These are phyloP conservation scores for Plasmopara muralis DNA, from an alignment of 352 stramenopile genomes.

Conservation along the genomic window DNA sequence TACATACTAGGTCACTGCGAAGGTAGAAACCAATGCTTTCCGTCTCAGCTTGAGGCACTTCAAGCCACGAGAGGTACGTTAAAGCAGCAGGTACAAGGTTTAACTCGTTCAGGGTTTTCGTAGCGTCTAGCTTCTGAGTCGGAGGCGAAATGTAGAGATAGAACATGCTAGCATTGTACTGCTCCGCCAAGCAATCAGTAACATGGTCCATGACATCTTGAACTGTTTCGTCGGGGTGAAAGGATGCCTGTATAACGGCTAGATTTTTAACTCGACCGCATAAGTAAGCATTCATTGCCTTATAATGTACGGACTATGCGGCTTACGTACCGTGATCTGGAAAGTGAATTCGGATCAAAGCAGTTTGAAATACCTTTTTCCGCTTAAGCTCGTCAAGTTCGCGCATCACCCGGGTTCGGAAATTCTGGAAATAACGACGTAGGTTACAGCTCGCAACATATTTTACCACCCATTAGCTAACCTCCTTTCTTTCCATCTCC, in stretches of 20 bases:
- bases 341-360: slow-evolving; percentile 78
- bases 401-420: slow-evolving; percentile 81
- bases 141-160: slow-evolving; percentile 79
- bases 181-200: slow-evolving; percentile 33
- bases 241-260: slow-evolving; percentile 77
- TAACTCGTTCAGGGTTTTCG: slow-evolving; percentile 59
- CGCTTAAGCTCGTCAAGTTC: slow-evolving; percentile 82
- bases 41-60: slow-evolving; percentile 17
- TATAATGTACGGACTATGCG: not conserved
- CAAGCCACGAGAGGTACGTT: slow-evolving; percentile 68
- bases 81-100: slow-evolving; percentile 73
- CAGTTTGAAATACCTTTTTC: slow-evolving; percentile 72
- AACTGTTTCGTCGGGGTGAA: slow-evolving; percentile 77
- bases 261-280: slow-evolving; percentile 2
- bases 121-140: slow-evolving; percentile 45
- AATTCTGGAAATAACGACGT: slow-evolving; percentile 45
- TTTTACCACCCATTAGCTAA: slow-evolving; percentile 10
- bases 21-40: slow-evolving; percentile 46
- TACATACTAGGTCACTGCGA: slow-evolving; percentile 45
- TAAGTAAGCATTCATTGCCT: not conserved
- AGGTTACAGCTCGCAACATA: not conserved
- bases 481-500: slow-evolving; percentile 77
- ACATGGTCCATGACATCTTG: slow-evolving; percentile 67
- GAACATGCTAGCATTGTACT: slow-evolving; percentile 30
- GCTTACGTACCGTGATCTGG: slow-evolving; percentile 59